A percentile compares a stretch with the other conserved stretches of the same genome.
phyloP scores from a whole-genome alignment of 192 early-diverging fungal genomes.

The Dissophora ornata region DNA sequence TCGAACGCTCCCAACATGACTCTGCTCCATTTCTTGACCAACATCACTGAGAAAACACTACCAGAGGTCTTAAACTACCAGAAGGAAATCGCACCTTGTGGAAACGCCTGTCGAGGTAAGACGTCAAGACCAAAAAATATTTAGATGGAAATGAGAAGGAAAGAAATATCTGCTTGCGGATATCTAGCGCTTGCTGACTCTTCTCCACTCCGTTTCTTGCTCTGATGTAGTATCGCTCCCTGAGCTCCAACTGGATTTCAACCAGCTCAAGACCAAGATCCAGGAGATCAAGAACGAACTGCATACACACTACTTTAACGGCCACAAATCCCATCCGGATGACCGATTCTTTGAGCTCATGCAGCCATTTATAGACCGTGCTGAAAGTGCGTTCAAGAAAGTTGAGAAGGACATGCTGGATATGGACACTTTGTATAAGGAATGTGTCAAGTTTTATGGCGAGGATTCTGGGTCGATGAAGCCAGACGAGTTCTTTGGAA shows the following conservation, averaged over 20 bases:
- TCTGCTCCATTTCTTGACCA: slow-evolving; percentile 80
- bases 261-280: slow-evolving; percentile 58
- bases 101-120: slow-evolving; percentile 75
- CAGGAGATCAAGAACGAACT: slow-evolving; percentile 60
- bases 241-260: slow-evolving; percentile 64
- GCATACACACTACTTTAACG: slow-evolving; percentile 58
- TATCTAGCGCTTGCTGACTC: too few species aligned
- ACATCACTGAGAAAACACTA: slow-evolving; percentile 73
- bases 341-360: slow-evolving; percentile 77
- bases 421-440: slow-evolving; percentile 80
- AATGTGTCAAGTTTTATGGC: slow-evolving; percentile 76
- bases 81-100: slow-evolving; percentile 75
- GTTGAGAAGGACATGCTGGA: slow-evolving; percentile 69
- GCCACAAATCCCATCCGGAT: slow-evolving; percentile 58
- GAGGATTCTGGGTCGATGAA: slow-evolving; percentile 77
- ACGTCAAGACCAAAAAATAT: neutral
- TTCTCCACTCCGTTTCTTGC: too few species aligned
- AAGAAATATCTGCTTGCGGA: too few species aligned
- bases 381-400: slow-evolving; percentile 71
- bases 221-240: slow-evolving; percentile 61
- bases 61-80: slow-evolving; percentile 71
- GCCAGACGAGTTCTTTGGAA: slow-evolving; percentile 88
- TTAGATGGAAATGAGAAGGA: too few species aligned
- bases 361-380: slow-evolving; percentile 70
- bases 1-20: slow-evolving; percentile 78